Conservation (phyloP, 768 basidiomycete genomes). For the Coprinopsis strossmayeri region DNA sequence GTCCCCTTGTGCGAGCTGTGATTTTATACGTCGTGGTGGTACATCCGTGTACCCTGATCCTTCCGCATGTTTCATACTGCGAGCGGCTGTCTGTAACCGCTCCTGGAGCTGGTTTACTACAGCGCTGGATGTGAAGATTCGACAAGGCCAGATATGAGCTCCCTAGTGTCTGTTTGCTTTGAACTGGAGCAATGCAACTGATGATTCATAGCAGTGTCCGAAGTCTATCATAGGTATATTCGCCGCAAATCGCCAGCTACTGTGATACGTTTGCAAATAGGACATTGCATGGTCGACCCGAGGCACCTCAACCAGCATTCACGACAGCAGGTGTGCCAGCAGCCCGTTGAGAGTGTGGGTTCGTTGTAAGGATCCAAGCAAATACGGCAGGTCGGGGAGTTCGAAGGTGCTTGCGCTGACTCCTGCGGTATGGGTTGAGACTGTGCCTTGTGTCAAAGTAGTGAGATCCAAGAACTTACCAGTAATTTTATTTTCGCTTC, state of each 20-base stretch:
- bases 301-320: slow-evolving; percentile 84
- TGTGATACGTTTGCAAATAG: slow-evolving; percentile 85
- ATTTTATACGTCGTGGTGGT: slow-evolving; percentile 71
- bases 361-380: slow-evolving; percentile 75
- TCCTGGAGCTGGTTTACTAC: slow-evolving; percentile 43
- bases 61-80: slow-evolving; percentile 15
- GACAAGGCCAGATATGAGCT: slow-evolving; percentile 90
- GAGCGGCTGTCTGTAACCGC: slow-evolving; percentile 40
- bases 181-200: neutral
- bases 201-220: neutral
- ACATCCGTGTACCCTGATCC: slow-evolving; percentile 29
- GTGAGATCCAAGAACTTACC: slow-evolving; percentile 30
- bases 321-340: slow-evolving; percentile 83
- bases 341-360: slow-evolving; percentile 75
- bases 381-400: slow-evolving; percentile 58
- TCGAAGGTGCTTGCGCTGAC: slow-evolving; percentile 33
- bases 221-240: slow-evolving; percentile 51
- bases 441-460: no score
- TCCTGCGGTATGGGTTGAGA: slow-evolving; percentile 33
- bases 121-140: slow-evolving; percentile 45
- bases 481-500: slow-evolving; percentile 56
- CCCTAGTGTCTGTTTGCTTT: slow-evolving; percentile 1
- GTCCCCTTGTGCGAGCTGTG: slow-evolving; percentile 23
- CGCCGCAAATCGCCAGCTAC: slow-evolving; percentile 67
- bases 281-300: slow-evolving; percentile 75